Base-by-base conservation (phyloP, 352 stramenopile species). In the Phytophthora cactorum region DNA sequence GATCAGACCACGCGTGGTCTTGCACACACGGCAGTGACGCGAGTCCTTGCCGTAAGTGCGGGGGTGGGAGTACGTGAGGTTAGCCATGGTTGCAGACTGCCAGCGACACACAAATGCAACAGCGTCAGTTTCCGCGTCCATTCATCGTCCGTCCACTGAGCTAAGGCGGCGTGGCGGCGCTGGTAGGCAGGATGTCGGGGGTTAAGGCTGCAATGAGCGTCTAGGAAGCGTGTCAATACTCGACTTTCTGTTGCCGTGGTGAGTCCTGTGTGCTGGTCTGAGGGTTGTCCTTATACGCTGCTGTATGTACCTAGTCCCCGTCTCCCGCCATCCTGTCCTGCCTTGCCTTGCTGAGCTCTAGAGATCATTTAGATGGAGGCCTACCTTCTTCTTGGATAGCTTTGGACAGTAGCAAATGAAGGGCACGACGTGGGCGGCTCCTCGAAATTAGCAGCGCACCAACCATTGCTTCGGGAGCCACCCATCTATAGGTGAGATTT, bases 1-100 rank as follows among this genome's bases (percentile, higher is more conserved):
- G 84, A 98, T 98, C 58, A 98, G 73, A 81, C 90, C 92, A 85
- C 87, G 85, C 57, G 90, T 96, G 52, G 90, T 96, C 72, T 94
- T 84, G 86, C 91, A 97, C 69, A 93, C 85, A 66, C 90, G 90
- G 88, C 91, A 96, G 83, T 94, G 88, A 68, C 85, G 86, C 74
- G 88, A 96, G 84, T 96, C 88, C 82, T 96, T 96, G 78, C 88
- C 88, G 82, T 96, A 96, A 72, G 75, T 94, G 69, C 88, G 85
- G 54, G 85, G 85, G 86, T 96, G 85, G 64, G 88, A 84, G 82
- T 94, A 94, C 64, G 78, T 82, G 78, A 96, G 84, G 85, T 96
- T 96, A 80, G 88, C 92, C 88, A 96, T 96, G 75, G 79, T 91
- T 84, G 86, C 81, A 81, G 74, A 80, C 80, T 76, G 39, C 34